Evolutionary conservation across 257 asterid species (phyloP).

Genomic region (Penstemon davidsonii): DNA sequence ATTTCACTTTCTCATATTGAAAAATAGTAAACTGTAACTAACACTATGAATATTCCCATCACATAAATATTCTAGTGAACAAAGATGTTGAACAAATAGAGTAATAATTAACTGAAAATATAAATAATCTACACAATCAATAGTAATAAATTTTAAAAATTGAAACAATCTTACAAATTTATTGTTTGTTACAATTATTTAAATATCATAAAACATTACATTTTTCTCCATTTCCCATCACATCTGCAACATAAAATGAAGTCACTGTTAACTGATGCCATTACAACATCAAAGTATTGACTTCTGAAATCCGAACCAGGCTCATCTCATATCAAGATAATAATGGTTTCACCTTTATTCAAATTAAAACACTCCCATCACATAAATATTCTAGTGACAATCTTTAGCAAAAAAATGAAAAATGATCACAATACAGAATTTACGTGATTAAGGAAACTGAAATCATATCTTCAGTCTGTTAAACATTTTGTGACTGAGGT

Average conservation of each 20-base stretch:
- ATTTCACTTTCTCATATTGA: background rate
- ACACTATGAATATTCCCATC: conserved; percentile 12
- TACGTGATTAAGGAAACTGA: conserved; percentile 10
- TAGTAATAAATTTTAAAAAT: no score
- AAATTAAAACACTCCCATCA: conserved; percentile 10
- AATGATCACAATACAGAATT: background rate
- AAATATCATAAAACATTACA: no score
- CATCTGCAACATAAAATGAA: no score
- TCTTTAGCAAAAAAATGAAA: conserved; percentile 6
- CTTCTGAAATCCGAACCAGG: no score
- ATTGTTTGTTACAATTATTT: no score
- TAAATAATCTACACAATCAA: no score
- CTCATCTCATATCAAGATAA: background rate
- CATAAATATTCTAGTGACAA: conserved; percentile 2
- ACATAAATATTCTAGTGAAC: background rate
- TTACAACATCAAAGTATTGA: no score
- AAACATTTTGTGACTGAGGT: background rate
- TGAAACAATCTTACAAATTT: no score
- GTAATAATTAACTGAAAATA: background rate
- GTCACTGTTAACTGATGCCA: no score
- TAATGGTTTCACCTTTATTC: conserved; percentile 1
- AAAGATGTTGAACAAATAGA: no score
- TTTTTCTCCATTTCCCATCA: no score
- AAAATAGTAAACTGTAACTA: background rate
- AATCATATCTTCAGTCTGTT: conserved; percentile 13